Evolutionary conservation across 306 rosid species (phyloP).

Genomic region (Cicer cuneatum): DNA sequence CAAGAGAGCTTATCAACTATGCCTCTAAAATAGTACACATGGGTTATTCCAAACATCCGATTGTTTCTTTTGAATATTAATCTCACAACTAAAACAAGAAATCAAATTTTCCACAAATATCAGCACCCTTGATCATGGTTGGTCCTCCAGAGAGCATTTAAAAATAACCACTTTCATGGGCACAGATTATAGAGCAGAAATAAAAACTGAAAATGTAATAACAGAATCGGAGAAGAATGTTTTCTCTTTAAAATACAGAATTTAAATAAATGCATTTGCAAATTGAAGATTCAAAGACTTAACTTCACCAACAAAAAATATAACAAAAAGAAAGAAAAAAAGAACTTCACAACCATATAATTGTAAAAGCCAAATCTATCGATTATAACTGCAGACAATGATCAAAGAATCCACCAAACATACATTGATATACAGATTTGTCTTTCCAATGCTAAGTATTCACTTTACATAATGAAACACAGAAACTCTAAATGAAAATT

Average conservation of each 20-base stretch:
- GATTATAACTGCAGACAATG: background rate
- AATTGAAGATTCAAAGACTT: conserved; percentile 2
- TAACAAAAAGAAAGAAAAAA: too few species aligned
- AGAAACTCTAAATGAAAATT: background rate
- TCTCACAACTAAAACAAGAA: conserved; percentile 25
- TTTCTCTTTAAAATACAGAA: conserved; percentile 21
- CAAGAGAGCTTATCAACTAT: background rate
- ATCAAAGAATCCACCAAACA: conserved; percentile 22
- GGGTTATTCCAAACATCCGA: background rate
- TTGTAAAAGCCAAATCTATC: conserved; percentile 6
- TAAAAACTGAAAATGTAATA: background rate
- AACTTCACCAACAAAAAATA: background rate
- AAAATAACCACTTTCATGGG: background rate
- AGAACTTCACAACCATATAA: background rate
- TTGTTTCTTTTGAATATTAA: conserved; percentile 4
- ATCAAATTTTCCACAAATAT: conserved; percentile 16
- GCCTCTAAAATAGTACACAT: conserved; percentile 8
- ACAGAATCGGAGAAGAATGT: background rate
- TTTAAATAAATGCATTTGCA: background rate
- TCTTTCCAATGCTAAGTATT: background rate
- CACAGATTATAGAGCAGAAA: background rate
- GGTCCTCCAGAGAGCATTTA: too few species aligned
- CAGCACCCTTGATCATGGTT: background rate
- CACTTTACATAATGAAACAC: background rate
- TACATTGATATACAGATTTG: background rate